These are phyloP conservation scores for Pachyrhizus erosus DNA, from an alignment of 306 rosid genomes.

Conservation along the genomic window DNA sequence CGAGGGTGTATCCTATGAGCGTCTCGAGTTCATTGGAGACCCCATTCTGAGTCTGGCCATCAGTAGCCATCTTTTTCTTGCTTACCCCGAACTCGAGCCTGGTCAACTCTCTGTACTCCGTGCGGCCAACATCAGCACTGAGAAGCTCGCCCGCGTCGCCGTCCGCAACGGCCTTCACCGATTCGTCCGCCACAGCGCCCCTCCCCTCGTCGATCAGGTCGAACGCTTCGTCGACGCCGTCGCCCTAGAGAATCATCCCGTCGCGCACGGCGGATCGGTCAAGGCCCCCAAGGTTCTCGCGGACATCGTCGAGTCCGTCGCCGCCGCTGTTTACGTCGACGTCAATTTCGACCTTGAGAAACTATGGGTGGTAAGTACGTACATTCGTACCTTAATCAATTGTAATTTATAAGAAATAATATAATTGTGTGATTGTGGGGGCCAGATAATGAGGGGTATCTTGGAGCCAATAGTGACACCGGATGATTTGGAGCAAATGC, in stretches of 20 bases:
- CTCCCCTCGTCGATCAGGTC: slow-evolving; percentile 51
- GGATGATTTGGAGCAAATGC: slow-evolving; percentile 55
- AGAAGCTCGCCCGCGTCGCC: slow-evolving; percentile 85
- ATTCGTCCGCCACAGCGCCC: slow-evolving; percentile 53
- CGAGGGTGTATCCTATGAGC: slow-evolving; percentile 53
- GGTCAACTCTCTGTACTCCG: slow-evolving; percentile 69
- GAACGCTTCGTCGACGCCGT: slow-evolving; percentile 58
- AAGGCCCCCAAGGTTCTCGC: slow-evolving; percentile 94
- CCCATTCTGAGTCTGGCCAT: slow-evolving; percentile 59
- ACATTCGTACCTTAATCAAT: no score
- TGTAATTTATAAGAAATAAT: not conserved
- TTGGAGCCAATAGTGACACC: slow-evolving; percentile 77
- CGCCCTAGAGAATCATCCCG: slow-evolving; percentile 40
- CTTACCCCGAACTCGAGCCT: slow-evolving; percentile 55
- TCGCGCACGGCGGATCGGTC: slow-evolving; percentile 62
- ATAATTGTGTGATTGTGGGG: not conserved
- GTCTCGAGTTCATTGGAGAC: slow-evolving; percentile 84
- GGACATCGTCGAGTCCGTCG: slow-evolving; percentile 80
- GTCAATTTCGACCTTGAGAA: slow-evolving; percentile 56
- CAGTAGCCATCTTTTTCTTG: slow-evolving; percentile 54
- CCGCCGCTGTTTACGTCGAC: slow-evolving; percentile 76
- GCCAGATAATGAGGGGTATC: slow-evolving; percentile 65
- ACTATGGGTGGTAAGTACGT: slow-evolving; percentile 84
- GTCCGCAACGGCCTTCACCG: slow-evolving; percentile 55
- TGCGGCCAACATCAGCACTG: slow-evolving; percentile 78